Percentiles rank a stretch among this genome's conserved stretches.
phyloP scores from a whole-genome alignment of 768 basidiomycete species.

The Russula sp. region DNA sequence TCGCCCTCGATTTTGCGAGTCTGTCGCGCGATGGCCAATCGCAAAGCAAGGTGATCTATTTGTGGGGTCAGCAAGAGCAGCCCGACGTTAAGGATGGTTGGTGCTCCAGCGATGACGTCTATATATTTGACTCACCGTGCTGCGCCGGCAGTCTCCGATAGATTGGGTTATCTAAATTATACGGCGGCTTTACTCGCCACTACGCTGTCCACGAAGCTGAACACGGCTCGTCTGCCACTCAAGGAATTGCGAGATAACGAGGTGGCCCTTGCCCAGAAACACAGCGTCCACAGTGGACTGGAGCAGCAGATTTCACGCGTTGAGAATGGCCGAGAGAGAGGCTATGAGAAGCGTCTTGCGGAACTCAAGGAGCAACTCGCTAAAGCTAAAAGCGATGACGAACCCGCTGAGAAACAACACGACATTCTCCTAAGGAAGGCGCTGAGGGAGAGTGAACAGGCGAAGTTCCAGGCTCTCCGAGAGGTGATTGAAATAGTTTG shows the following conservation, averaged over 20 bases:
- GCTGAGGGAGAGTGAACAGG: conserved; percentile 66
- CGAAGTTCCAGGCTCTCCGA: conserved; percentile 77
- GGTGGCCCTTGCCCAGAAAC: conserved; percentile 53
- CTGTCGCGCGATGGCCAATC: conserved; percentile 62
- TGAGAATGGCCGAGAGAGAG: conserved; percentile 64
- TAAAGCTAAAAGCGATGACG: conserved; percentile 62
- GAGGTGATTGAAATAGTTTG: conserved; percentile 50
- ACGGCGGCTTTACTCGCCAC: conserved; percentile 65
- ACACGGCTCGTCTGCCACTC: conserved; percentile 60
- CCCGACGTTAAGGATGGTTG: conserved; percentile 75
- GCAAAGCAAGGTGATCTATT: conserved; percentile 81
- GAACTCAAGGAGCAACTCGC: conserved; percentile 71
- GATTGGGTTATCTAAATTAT: conserved; percentile 79
- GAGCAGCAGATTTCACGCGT: conserved; percentile 60
- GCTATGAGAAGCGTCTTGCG: conserved; percentile 60
- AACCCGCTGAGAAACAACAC: conserved; percentile 64
- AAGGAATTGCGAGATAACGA: conserved; percentile 77
- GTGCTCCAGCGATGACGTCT: conserved; percentile 23
- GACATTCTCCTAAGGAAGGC: conserved; percentile 74
- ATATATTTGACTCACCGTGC: conserved; percentile 10
- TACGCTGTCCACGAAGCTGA: conserved; percentile 58
- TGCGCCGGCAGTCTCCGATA: conserved; percentile 59
- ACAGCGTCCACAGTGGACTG: conserved; percentile 56
- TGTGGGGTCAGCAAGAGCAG: conserved; percentile 73
- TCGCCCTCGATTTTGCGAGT: conserved; percentile 70